Conservation (phyloP, 805 yeast genomes). For the Cyberlindnera mycetangii region DNA sequence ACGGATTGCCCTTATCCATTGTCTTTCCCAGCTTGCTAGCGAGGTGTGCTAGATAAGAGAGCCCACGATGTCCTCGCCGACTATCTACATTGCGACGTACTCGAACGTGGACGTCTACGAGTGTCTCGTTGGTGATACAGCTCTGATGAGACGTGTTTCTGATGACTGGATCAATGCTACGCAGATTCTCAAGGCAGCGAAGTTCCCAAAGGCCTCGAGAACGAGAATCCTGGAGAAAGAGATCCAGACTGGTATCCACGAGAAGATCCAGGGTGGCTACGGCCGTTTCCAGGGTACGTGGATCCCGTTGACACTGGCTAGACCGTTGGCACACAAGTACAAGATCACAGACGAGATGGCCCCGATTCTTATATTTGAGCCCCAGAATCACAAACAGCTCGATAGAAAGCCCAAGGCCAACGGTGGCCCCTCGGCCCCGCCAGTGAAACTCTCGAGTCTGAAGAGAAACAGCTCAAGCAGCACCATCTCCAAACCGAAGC, state of each 20-base stretch:
- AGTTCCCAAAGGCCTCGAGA: constrained; percentile 74
- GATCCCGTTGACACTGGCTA: constrained; percentile 71
- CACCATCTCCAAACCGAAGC: not conserved
- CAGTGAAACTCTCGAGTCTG: constrained; percentile 15
- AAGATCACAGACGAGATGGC: constrained; percentile 49
- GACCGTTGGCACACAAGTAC: constrained; percentile 49
- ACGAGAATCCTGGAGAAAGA: constrained; percentile 75
- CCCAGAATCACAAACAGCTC: constrained; percentile 44
- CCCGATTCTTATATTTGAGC: constrained; percentile 51
- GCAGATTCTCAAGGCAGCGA: constrained; percentile 74
- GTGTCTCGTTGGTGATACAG: constrained; percentile 26
- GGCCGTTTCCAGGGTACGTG: constrained; percentile 86
- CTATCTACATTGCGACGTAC: constrained; percentile 27
- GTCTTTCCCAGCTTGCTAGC: too few species aligned
- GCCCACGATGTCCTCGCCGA: not conserved
- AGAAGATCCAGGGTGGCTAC: constrained; percentile 82
- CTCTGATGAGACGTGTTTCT: constrained; percentile 76
- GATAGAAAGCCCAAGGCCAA: constrained; percentile 35
- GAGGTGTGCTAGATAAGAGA: not conserved
- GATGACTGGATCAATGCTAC: constrained; percentile 96
- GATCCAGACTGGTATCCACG: constrained; percentile 64
- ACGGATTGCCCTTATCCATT: too few species aligned
- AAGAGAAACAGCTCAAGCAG: constrained; percentile 9
- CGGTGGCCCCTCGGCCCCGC: constrained; percentile 4
- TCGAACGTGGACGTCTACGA: constrained; percentile 31